Conservation (phyloP, 495 filamentous ascomycete species). For the Lepidopterella palustris region DNA sequence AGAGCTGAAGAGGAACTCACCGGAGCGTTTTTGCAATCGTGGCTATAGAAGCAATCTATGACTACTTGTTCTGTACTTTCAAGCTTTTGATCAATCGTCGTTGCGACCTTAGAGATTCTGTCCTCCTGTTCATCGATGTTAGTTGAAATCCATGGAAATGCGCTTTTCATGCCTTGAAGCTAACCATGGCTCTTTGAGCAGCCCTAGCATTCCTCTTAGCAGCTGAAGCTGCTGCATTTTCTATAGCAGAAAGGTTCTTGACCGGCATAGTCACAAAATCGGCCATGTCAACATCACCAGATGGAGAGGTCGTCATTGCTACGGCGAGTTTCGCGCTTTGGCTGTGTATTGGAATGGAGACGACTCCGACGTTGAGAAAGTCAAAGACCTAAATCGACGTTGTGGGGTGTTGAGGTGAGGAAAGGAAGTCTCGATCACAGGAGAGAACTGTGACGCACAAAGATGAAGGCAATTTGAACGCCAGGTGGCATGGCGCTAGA, state of each 20-base stretch:
- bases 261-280: too few relatives aligned
- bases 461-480: too few relatives aligned
- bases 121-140: background rate
- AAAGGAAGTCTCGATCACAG: too few relatives aligned
- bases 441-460: too few relatives aligned
- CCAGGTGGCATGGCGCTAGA: too few relatives aligned
- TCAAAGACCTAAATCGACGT: background rate
- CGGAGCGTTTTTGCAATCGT: background rate
- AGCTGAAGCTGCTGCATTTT: background rate
- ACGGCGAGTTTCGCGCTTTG: too few relatives aligned
- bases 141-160: background rate
- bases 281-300: too few relatives aligned
- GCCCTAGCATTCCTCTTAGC: background rate
- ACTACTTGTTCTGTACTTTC: constrained; percentile 6
- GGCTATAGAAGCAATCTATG: constrained; percentile 4
- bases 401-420: background rate
- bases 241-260: too few relatives aligned
- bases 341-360: too few relatives aligned
- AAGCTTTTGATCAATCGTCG: background rate
- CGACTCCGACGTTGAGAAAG: background rate
- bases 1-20: background rate
- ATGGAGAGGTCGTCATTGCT: too few relatives aligned
- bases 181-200: background rate
- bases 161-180: background rate
- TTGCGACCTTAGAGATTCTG: constrained; percentile 3